These are phyloP conservation scores for Chaetomium sp. DNA, from an alignment of 2,329 filamentous ascomycete species.

Conservation along the genomic window DNA sequence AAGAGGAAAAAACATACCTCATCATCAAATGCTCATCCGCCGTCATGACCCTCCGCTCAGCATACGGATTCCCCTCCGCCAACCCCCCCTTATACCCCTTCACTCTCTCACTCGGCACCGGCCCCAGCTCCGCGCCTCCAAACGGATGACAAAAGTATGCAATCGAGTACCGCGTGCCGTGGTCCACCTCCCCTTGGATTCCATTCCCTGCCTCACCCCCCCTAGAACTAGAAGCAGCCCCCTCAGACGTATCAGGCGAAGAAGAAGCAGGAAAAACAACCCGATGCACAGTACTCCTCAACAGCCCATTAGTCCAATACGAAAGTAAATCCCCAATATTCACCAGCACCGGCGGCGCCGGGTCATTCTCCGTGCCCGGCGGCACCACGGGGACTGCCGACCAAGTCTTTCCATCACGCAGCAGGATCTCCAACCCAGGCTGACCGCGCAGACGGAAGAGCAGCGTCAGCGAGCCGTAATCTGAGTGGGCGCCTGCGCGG, in stretches of 20 bases:
- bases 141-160: slow-evolving; percentile 64
- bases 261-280: slow-evolving; percentile 81
- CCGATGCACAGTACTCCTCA: slow-evolving; percentile 82
- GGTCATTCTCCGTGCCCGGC: slow-evolving; percentile 49
- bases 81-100: slow-evolving; percentile 32
- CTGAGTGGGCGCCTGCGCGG: slow-evolving; percentile 84
- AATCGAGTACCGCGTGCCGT: slow-evolving; percentile 55
- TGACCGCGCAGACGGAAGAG: slow-evolving; percentile 83
- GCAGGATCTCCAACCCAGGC: slow-evolving; percentile 77
- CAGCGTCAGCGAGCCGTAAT: slow-evolving; percentile 68
- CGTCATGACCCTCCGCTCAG: slow-evolving; percentile 51
- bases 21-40: slow-evolving; percentile 58
- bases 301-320: slow-evolving; percentile 85
- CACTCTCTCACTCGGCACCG: slow-evolving; percentile 56
- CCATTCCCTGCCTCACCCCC: slow-evolving; percentile 23
- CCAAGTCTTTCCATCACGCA: slow-evolving; percentile 46
- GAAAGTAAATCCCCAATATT: slow-evolving; percentile 63
- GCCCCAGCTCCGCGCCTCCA: slow-evolving; percentile 43
- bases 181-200: slow-evolving; percentile 38
- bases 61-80: slow-evolving; percentile 39
- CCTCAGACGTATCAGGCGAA: no score
- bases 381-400: slow-evolving; percentile 62
- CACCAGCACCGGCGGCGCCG: slow-evolving; percentile 71
- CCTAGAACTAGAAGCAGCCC: no score
- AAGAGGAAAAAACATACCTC: slow-evolving; percentile 30